These are phyloP conservation scores for Aspergillus sp. DNA, from an alignment of 2,329 filamentous ascomycete genomes.

Conservation along the genomic window DNA sequence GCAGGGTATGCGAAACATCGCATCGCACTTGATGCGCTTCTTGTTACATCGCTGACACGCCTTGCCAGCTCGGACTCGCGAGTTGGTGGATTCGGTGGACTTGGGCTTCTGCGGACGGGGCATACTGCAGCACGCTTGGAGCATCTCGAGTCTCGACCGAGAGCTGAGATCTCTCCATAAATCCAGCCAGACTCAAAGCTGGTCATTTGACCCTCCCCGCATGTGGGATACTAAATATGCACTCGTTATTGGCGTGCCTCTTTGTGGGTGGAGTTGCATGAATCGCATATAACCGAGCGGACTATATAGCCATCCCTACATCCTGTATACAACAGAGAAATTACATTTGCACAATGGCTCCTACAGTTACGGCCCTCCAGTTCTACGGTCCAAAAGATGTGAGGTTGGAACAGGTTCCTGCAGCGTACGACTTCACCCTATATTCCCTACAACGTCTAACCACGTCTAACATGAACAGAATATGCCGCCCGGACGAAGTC, in stretches of 20 bases:
- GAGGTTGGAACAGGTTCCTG: neutral
- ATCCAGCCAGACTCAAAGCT: too few relatives aligned
- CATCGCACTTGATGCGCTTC: neutral
- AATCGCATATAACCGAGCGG: too few relatives aligned
- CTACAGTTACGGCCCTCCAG: neutral
- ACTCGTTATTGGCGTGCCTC: too few relatives aligned
- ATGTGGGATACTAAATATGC: too few relatives aligned
- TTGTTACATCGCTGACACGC: neutral
- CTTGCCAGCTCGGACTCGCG: neutral
- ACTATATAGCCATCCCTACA: too few relatives aligned
- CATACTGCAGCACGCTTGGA: too few relatives aligned
- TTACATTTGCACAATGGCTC: neutral
- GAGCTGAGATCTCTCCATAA: too few relatives aligned
- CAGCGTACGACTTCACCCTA: neutral
- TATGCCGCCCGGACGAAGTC: constrained; percentile 1
- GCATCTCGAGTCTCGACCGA: too few relatives aligned
- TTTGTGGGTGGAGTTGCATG: too few relatives aligned
- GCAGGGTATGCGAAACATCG: neutral
- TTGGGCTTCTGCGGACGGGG: too few relatives aligned
- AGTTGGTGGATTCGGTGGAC: neutral
- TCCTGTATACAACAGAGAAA: neutral
- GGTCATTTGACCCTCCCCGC: too few relatives aligned
- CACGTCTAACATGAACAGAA: neutral
- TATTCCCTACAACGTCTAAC: neutral
- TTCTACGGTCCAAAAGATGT: neutral